Evolutionary conservation across 78 protist species (phyloP), one percentile per base, ranked within the genome.

Genomic region (Capsaspora owczarzaki): DNA sequence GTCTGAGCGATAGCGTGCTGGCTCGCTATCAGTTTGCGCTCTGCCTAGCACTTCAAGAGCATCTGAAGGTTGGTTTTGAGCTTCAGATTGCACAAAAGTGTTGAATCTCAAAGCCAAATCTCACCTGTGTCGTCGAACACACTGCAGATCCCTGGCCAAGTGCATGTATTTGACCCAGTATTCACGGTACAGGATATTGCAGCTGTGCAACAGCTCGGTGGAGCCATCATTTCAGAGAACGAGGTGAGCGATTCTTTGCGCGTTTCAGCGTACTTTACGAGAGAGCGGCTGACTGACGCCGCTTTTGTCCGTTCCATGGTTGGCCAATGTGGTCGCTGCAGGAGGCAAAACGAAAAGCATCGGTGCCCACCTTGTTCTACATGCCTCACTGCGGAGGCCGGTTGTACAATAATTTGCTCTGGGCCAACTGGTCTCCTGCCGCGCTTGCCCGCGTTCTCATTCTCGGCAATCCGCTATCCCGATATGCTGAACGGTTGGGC

Each of bases 381-480:
- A 80, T 80, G 83, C 83, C 83, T 5, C 83, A 80, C 51, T 80
- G 83, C 76, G 33, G 60, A 12, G 83, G 33, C 19, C 66, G 60
- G 29, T n/a, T 80, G 66, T 80, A 80, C 3, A 70, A 56, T 41
- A 80, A 80, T 25, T 5, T 80, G 76, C 76, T 80, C 33, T 66
- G 78, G 78, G 83, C 83, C 60, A 80, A 80, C 51, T 80, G 83
- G 83, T 2, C 4, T 16, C 20, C 33, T 10, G 66, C 12, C 4
- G 4, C 35, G 66, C 66, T 56, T 29, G 66, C 66, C 4, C 20
- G n/a, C 66, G n/a, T 56, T 6, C 33, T 25, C 66, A 12, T 56
- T 56, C 33, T 56, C n/a, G 66, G 66, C 66, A 56, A 56, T n/a
- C n/a, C n/a, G n/a, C n/a, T n/a, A n/a, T n/a, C n/a, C n/a, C n/a